phyloP scores from a whole-genome alignment of 768 basidiomycete species.

The Boletus huronensis region DNA sequence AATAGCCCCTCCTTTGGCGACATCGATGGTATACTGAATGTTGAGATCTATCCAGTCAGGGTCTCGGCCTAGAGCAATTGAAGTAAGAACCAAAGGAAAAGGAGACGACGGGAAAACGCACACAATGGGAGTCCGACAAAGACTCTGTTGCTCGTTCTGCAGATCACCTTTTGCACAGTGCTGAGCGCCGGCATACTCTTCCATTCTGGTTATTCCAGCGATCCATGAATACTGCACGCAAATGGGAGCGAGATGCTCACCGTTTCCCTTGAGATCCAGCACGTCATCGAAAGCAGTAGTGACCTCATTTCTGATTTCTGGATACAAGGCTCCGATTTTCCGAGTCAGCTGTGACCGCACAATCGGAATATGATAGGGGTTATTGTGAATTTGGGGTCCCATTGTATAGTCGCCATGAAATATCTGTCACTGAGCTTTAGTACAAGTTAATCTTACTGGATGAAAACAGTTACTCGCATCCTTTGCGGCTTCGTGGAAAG shows the following conservation, averaged over 20 bases:
- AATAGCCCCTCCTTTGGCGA: constrained; percentile 16
- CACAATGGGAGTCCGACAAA: constrained; percentile 52
- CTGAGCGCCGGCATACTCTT: constrained; percentile 26
- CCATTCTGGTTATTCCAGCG: constrained; percentile 36
- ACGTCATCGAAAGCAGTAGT: constrained; percentile 35
- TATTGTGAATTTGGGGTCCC: constrained; percentile 27
- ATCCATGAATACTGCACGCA: too few species aligned
- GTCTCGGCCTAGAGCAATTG: constrained; percentile 36
- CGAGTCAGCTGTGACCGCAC: constrained; percentile 28
- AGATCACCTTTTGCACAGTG: not conserved
- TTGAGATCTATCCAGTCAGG: constrained; percentile 33
- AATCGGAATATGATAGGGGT: constrained; percentile 23
- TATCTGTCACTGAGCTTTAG: constrained; percentile 16
- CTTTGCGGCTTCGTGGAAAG: constrained; percentile 25
- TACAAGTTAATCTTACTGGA: too few species aligned
- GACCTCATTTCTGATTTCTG: constrained; percentile 44
- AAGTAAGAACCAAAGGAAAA: not conserved
- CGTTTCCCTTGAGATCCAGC: constrained; percentile 23
- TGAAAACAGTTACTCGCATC: constrained; percentile 28
- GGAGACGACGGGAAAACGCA: constrained; percentile 4
- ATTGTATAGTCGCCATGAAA: too few species aligned
- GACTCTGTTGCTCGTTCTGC: constrained; percentile 41
- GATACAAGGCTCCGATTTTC: constrained; percentile 37
- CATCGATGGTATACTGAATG: constrained; percentile 29
- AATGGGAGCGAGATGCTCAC: not conserved